These are phyloP conservation scores for Dichomitus squalens DNA, from an alignment of 1,284 basidiomycete species.

Conservation along the genomic window DNA sequence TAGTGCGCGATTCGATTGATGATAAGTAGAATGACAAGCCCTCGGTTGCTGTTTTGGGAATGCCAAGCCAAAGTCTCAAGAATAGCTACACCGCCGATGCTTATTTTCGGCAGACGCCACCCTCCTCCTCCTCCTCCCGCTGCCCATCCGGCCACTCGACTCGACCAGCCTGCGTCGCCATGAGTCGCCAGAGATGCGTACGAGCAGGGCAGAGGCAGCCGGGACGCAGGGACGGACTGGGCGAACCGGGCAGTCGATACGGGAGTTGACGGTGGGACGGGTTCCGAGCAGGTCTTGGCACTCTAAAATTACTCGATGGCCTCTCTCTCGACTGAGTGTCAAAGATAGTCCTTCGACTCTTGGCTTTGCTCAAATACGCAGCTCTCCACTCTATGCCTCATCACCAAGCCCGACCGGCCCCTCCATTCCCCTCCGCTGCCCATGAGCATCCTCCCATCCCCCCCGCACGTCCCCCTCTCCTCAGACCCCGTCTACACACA, in stretches of 20 bases:
- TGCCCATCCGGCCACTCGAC: neutral
- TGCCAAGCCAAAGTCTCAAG: conserved; percentile 24
- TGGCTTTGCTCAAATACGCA: conserved; percentile 38
- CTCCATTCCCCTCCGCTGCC: conserved; percentile 13
- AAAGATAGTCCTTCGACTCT: conserved; percentile 35
- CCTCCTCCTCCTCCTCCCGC: conserved; percentile 8
- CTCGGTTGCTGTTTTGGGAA: conserved; percentile 18
- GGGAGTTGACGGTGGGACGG: conserved; percentile 22
- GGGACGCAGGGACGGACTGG: too few species aligned
- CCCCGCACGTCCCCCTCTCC: conserved; percentile 26
- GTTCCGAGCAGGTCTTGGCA: conserved; percentile 34
- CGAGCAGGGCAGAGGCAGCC: too few species aligned
- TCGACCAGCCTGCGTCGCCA: neutral
- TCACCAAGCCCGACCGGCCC: conserved; percentile 20
- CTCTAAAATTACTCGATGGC: conserved; percentile 33
- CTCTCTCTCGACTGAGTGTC: conserved; percentile 31
- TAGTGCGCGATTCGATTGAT: conserved; percentile 21
- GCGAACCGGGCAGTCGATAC: conserved; percentile 4
- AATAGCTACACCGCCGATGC: conserved; percentile 23
- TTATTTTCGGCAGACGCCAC: conserved; percentile 26
- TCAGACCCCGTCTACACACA: conserved; percentile 30
- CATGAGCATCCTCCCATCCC: conserved; percentile 31
- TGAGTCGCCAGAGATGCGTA: too few species aligned
- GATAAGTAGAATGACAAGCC: conserved; percentile 22
- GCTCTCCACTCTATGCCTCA: conserved; percentile 18